These are phyloP conservation scores for Articulospora tetracladia DNA, from an alignment of 495 filamentous ascomycete genomes.

Conservation along the genomic window DNA sequence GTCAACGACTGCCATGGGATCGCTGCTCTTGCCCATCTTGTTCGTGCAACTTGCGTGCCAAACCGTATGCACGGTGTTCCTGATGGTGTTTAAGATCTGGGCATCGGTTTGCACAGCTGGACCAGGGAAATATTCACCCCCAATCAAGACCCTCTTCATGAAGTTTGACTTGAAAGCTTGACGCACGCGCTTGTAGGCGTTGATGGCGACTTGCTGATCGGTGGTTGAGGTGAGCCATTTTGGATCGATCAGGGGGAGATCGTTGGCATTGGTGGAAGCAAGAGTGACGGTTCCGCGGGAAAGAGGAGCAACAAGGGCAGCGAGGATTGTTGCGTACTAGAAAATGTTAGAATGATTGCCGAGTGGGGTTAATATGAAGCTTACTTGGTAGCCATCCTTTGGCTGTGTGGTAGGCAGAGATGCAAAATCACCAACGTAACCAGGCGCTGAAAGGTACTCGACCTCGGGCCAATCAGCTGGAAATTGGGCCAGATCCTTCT, in stretches of 20 bases:
- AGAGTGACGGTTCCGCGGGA: constrained; percentile 56
- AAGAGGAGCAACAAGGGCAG: constrained; percentile 41
- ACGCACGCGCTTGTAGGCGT: constrained; percentile 49
- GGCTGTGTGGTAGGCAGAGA: constrained; percentile 7
- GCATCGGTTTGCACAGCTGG: constrained; percentile 39
- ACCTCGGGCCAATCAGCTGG: constrained; percentile 57
- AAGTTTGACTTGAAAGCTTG: constrained; percentile 32
- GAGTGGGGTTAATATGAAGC: not conserved
- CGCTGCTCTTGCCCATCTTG: constrained; percentile 50
- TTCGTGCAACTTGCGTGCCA: constrained; percentile 51
- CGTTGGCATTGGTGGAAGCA: constrained; percentile 33
- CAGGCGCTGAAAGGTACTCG: constrained; percentile 36
- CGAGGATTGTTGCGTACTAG: constrained; percentile 23
- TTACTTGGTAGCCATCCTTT: not conserved
- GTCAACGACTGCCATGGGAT: constrained; percentile 50
- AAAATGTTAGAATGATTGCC: not conserved
- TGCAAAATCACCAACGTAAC: not conserved
- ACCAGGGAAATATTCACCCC: constrained; percentile 47
- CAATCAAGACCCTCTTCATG: constrained; percentile 37
- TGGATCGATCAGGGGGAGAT: constrained; percentile 49
- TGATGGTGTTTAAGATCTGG: constrained; percentile 45
- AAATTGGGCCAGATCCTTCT: constrained; percentile 33
- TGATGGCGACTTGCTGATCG: constrained; percentile 52
- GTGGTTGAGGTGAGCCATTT: constrained; percentile 48
- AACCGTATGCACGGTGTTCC: constrained; percentile 35